Evolutionary conservation across 257 asterid genomes (phyloP).

Genomic region (Solanum rostratum): DNA sequence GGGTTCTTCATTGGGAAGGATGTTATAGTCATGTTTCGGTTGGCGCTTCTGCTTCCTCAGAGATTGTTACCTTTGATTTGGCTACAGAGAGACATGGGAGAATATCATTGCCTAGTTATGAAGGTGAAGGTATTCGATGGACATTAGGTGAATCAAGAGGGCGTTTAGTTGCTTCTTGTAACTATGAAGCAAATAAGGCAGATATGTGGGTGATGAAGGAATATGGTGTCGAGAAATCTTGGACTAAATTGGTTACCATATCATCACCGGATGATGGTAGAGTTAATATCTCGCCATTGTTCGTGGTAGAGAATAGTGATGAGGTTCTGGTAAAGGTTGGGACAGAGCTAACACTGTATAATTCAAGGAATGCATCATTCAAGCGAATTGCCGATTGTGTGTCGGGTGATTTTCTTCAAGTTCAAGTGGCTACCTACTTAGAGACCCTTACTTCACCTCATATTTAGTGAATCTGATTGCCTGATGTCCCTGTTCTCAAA

Average conservation of each 20-base stretch:
- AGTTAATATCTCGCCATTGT: neutral
- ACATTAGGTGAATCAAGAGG: conserved; percentile 8
- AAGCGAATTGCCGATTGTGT: neutral
- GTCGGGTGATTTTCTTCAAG: neutral
- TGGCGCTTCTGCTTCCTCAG: conserved; percentile 1
- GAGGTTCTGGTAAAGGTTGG: conserved; percentile 4
- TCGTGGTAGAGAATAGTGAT: conserved; percentile 15
- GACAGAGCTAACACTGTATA: conserved; percentile 7
- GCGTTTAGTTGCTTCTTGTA: conserved; percentile 2
- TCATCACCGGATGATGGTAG: neutral
- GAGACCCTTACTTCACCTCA: conserved; percentile 23
- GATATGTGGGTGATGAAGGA: conserved; percentile 34
- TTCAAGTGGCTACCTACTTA: conserved; percentile 1
- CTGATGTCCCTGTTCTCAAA: neutral
- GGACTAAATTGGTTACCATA: conserved; percentile 17
- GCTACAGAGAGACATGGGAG: neutral
- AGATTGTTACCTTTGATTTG: conserved; percentile 8
- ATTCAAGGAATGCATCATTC: neutral
- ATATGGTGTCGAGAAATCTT: conserved; percentile 20
- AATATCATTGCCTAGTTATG: neutral
- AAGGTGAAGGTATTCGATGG: neutral
- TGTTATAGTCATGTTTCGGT: neutral
- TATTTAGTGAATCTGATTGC: neutral
- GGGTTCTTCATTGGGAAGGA: conserved; percentile 22
- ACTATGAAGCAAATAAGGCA: neutral